Evolutionary conservation across 2,329 filamentous ascomycete genomes (phyloP), one percentile per base, ranked within the genome.

Genomic region (Aspergillus tubingensis): DNA sequence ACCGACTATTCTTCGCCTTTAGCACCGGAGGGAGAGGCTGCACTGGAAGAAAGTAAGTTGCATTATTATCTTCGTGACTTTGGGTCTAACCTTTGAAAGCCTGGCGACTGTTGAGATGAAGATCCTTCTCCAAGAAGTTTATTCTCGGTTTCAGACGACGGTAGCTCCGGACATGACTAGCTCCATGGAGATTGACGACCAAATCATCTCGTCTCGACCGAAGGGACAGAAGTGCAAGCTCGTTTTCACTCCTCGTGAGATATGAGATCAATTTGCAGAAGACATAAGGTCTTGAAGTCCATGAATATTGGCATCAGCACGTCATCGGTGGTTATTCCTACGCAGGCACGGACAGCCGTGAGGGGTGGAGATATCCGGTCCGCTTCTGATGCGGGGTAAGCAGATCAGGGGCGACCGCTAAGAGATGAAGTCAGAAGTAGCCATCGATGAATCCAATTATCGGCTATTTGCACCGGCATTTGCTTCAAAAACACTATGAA

Each of bases 71-170:
- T 38, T 27, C 23, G 2, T 3, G 6, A 25, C 4, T 38, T 27
- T 8, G 6, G 7, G 2, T 30, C n/a, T 44, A 10, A 19, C 30
- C 49, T 15, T n/a, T 5, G 38, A 38, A 59, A 85, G 82, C 65
- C 80, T 90, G 58, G 88, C 88, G 0, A 77, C 88, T 54, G 83
- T 83, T 15, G 88, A 90, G 73, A 90, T 91, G 87, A 90, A 88
- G 74, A 82, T 81, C 1, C 70, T 90, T 21, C 77, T 90, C 10
- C 79, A 80, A n/a, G 85, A 85, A 55, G 80, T 90, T 1, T 91
- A 90, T 71, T 83, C 82, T 3, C 75, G 73, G 13, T 89, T 83
- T 59, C 78, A 73, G 25, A 90, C 88, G 0, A 71, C 63, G 1
- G 64, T 79, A 30, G 73, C 82, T 7, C 81, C 84, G 0, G 85